These are phyloP conservation scores for Cordyceps fumosorosea DNA, from an alignment of 2,329 filamentous ascomycete genomes.

Conservation along the genomic window DNA sequence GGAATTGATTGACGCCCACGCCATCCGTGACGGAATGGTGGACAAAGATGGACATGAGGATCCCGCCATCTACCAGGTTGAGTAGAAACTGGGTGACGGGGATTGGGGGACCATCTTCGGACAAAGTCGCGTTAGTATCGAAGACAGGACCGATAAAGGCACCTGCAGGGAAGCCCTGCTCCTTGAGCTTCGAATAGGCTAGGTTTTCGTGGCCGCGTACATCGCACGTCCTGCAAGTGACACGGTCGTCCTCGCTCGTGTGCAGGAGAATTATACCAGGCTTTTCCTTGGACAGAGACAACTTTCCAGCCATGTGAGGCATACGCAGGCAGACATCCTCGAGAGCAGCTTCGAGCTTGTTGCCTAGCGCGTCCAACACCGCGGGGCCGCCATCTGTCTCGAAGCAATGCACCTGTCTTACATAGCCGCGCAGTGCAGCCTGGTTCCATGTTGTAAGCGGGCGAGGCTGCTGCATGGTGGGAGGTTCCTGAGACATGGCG, in stretches of 20 bases:
- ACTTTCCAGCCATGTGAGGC: conserved; percentile 5
- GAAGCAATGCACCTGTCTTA: conserved; percentile 18
- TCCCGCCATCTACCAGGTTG: conserved; percentile 32
- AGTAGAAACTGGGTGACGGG: conserved; percentile 33
- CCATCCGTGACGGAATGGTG: conserved; percentile 38
- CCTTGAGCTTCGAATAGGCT: conserved; percentile 22
- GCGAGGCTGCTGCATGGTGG: background rate
- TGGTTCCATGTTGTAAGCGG: conserved; percentile 16
- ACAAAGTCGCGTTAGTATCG: conserved; percentile 9
- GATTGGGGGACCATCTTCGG: conserved; percentile 18
- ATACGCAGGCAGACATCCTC: background rate
- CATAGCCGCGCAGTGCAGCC: conserved; percentile 15
- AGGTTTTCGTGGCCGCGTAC: background rate
- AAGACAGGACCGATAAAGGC: conserved; percentile 25
- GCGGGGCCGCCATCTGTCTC: conserved; percentile 3
- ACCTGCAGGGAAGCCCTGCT: conserved; percentile 23
- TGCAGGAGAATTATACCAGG: background rate
- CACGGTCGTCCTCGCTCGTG: background rate
- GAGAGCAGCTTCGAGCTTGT: conserved; percentile 7
- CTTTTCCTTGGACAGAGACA: conserved; percentile 1
- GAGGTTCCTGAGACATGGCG: background rate
- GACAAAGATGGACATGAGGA: conserved; percentile 34
- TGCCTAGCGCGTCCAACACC: conserved; percentile 7
- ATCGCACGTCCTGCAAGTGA: background rate
- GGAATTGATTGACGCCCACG: conserved; percentile 31